phyloP scores from a whole-genome alignment of 2,329 filamentous ascomycete species.

The Trichoderma sp. region DNA sequence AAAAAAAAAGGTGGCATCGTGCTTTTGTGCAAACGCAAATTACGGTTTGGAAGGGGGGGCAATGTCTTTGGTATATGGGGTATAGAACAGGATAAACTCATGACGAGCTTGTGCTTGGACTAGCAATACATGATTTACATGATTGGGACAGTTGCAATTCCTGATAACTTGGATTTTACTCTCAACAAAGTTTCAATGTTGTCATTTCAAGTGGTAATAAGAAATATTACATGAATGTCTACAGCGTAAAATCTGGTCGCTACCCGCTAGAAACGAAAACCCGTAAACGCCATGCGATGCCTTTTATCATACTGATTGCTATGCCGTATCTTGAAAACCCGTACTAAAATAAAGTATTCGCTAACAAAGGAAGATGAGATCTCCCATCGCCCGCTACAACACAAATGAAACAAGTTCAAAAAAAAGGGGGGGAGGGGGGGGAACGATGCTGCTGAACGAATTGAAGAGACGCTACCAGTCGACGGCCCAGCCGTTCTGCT shows the following conservation, averaged over 20 bases:
- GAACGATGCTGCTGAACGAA: not conserved
- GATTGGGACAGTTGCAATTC: not conserved
- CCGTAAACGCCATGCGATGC: constrained; percentile 8
- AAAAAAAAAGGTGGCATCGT: not conserved
- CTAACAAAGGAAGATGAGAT: not conserved
- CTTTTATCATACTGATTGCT: not conserved
- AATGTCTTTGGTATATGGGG: constrained; percentile 7
- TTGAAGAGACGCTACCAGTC: constrained; percentile 62
- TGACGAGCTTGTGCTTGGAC: constrained; percentile 9
- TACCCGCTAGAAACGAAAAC: not conserved
- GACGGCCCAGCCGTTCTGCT: constrained; percentile 86
- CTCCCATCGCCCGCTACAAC: not conserved
- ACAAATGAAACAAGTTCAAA: not conserved
- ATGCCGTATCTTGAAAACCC: not conserved
- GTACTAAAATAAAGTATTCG: not conserved
- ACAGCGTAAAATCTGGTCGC: not conserved
- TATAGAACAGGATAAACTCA: not conserved
- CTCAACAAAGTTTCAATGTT: not conserved
- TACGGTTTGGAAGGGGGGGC: not conserved
- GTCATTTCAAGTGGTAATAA: not conserved
- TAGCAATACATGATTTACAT: constrained; percentile 16
- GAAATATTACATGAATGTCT: not conserved
- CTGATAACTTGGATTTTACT: not conserved
- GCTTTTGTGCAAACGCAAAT: not conserved
- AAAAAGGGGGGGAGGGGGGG: not conserved